Evolutionary conservation across 805 yeast species (phyloP).

Genomic region (Suhomyces canberraensis): DNA sequence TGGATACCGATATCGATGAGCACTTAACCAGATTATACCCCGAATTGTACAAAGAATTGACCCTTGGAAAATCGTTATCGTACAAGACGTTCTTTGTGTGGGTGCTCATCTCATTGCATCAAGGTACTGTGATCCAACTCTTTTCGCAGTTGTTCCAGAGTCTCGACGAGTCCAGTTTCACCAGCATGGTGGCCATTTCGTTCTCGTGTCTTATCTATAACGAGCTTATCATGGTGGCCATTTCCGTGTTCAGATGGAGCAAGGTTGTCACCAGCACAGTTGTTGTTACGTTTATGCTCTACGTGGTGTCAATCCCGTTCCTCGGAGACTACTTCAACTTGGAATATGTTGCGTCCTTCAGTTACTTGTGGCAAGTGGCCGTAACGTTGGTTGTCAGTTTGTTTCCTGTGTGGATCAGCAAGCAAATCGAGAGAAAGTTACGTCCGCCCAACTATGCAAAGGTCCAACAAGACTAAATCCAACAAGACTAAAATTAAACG

Average conservation of each 20-base stretch:
- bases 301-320: slow-evolving; percentile 76
- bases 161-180: slow-evolving; percentile 50
- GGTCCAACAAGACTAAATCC: slow-evolving; percentile 71
- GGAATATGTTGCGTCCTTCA: slow-evolving; percentile 51
- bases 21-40: slow-evolving; percentile 87
- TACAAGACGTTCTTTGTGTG: slow-evolving; percentile 87
- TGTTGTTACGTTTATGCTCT: slow-evolving; percentile 63
- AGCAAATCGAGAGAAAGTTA: slow-evolving; percentile 67
- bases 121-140: slow-evolving; percentile 83
- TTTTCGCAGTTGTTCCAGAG: slow-evolving; percentile 77
- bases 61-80: slow-evolving; percentile 82
- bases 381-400: slow-evolving; percentile 67
- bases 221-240: slow-evolving; percentile 89
- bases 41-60: slow-evolving; percentile 88
- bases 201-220: slow-evolving; percentile 77
- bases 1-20: slow-evolving; percentile 89
- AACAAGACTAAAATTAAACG: neutral
- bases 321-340: slow-evolving; percentile 84
- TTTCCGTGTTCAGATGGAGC: slow-evolving; percentile 92
- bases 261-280: slow-evolving; percentile 71
- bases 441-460: slow-evolving; percentile 97
- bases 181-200: slow-evolving; percentile 79
- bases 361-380: slow-evolving; percentile 66
- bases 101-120: slow-evolving; percentile 86
- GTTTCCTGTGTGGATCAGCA: slow-evolving; percentile 86